Percentiles rank a stretch among this genome's conserved stretches.
These are phyloP conservation scores for Beauveria caledonica DNA, from an alignment of 2,329 filamentous ascomycete genomes.

Conservation along the genomic window DNA sequence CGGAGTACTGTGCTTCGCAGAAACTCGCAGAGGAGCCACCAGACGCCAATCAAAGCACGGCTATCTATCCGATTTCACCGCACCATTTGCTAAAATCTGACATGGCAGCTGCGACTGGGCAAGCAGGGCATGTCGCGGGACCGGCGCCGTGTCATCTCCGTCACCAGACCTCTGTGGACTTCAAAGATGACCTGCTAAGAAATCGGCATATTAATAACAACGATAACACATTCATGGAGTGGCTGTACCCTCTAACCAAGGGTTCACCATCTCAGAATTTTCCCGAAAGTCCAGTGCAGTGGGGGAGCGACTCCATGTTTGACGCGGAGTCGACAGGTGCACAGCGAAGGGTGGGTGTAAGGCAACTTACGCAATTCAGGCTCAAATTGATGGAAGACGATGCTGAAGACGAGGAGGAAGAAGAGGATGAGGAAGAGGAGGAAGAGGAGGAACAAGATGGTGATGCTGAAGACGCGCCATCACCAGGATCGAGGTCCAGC, in stretches of 20 bases:
- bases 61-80: not conserved
- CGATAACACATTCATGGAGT: slow-evolving; percentile 7
- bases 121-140: not conserved
- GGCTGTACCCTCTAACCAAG: not conserved
- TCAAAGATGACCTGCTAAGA: slow-evolving; percentile 4
- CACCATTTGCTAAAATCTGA: not conserved
- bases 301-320: slow-evolving; percentile 8
- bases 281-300: not conserved
- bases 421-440: not conserved
- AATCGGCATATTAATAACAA: not conserved
- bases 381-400: not conserved
- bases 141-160: not conserved
- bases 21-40: not conserved
- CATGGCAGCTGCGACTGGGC: not conserved
- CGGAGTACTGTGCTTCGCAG: not conserved
- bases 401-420: slow-evolving; percentile 1
- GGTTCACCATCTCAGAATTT: not conserved
- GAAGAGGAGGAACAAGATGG: slow-evolving; percentile 1
- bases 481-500: not conserved
- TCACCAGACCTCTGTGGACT: slow-evolving; percentile 7
- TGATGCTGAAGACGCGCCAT: not conserved
- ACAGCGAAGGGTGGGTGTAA: not conserved
- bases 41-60: not conserved
- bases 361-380: slow-evolving; percentile 8
- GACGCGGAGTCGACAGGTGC: not conserved